phyloP scores from a whole-genome alignment of 2,329 filamentous ascomycete genomes.

The Capronia americana region DNA sequence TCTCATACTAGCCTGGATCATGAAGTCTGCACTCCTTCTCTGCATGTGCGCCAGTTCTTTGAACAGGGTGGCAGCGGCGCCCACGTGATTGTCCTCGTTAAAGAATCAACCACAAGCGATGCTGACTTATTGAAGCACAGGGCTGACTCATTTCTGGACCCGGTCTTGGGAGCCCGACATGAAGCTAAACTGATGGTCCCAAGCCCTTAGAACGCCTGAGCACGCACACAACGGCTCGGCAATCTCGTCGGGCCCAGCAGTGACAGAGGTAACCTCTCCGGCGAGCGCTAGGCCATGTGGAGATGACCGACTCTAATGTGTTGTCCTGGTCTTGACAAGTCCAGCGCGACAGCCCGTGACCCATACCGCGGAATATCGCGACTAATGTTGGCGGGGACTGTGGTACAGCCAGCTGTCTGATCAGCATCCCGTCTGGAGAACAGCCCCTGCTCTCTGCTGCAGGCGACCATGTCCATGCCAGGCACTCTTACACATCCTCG shows the following conservation, averaged over 20 bases:
- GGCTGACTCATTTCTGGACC: constrained; percentile 3
- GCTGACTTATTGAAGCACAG: constrained; percentile 10
- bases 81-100: background rate
- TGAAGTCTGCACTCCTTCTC: background rate
- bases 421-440: background rate
- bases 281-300: background rate
- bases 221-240: background rate
- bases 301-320: background rate
- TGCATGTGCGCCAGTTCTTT: background rate
- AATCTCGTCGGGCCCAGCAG: background rate
- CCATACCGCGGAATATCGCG: background rate
- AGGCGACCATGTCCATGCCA: background rate
- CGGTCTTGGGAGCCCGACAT: background rate
- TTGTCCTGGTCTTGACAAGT: background rate
- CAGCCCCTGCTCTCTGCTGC: background rate
- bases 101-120: background rate
- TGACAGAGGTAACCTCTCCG: background rate
- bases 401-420: background rate
- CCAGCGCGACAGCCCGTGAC: background rate
- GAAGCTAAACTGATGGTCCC: background rate
- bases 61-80: no score
- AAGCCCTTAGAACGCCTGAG: background rate
- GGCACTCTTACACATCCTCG: constrained; percentile 15
- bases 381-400: background rate
- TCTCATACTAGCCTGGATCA: background rate